These are phyloP conservation scores for barley (Hordeum vulgare) DNA, from an alignment of 176 grass and related monocot species.

Conservation along the genomic window MorexV3_pseudomolecules_assembly NC_058521.1:503314252-503314751, in stretches of 20 bases:
- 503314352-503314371: too few species aligned
- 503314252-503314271: too few species aligned
- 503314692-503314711: slow-evolving; percentile 28
- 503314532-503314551: neutral
- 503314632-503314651: neutral
- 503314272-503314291: too few species aligned
- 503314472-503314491: neutral
- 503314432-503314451: neutral
- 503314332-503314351: too few species aligned
- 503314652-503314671: slow-evolving; percentile 14
- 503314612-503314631: neutral
- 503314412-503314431: too few species aligned
- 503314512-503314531: neutral
- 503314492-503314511: neutral
- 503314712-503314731: slow-evolving; percentile 21
- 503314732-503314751: slow-evolving; percentile 26
- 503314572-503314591: neutral
- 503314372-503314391: too few species aligned
- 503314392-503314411: too few species aligned
- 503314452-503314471: neutral
- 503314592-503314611: neutral
- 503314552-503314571: slow-evolving; percentile 13
- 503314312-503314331: too few species aligned
- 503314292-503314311: too few species aligned
- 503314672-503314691: neutral